phyloP scores from a whole-genome alignment of 1,284 basidiomycete species.

The Amylostereum areolatum region DNA sequence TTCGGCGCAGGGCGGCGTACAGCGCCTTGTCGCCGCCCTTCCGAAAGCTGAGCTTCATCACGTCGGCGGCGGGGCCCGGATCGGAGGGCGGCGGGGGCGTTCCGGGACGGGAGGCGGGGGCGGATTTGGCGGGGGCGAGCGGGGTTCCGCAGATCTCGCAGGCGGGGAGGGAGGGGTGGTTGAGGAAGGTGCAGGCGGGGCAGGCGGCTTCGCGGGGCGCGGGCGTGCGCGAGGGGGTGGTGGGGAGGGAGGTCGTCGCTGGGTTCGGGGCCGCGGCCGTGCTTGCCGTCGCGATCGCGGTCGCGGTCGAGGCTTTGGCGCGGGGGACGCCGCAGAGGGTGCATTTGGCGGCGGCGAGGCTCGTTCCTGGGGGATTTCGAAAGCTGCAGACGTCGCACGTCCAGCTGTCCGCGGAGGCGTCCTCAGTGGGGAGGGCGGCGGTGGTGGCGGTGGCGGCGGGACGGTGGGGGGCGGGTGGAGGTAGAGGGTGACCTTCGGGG shows the following conservation, averaged over 20 bases:
- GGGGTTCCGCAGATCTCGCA: slow-evolving; percentile 89
- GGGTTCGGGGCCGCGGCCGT: slow-evolving; percentile 18
- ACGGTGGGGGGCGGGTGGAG: no score
- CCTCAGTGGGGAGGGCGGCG: slow-evolving; percentile 12
- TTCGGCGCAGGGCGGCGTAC: slow-evolving; percentile 75
- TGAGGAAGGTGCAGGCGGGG: slow-evolving; percentile 88
- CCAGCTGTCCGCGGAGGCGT: slow-evolving; percentile 55
- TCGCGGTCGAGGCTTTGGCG: slow-evolving; percentile 14
- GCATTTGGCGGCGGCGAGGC: slow-evolving; percentile 59
- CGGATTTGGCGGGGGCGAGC: slow-evolving; percentile 39
- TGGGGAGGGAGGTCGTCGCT: slow-evolving; percentile 26
- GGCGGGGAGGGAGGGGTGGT: slow-evolving; percentile 65
- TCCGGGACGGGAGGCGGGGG: slow-evolving; percentile 50
- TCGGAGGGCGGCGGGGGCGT: slow-evolving; percentile 38
- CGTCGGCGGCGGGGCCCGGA: slow-evolving; percentile 24
- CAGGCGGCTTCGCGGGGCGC: slow-evolving; percentile 50
- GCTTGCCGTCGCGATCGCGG: slow-evolving; percentile 6
- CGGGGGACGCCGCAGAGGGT: slow-evolving; percentile 71
- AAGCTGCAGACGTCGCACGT: slow-evolving; percentile 83
- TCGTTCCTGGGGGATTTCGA: slow-evolving; percentile 68
- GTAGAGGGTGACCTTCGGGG: slow-evolving; percentile 82
- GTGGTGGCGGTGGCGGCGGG: no score
- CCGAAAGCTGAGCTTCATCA: slow-evolving; percentile 82
- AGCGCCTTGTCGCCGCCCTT: slow-evolving; percentile 86
- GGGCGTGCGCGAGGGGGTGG: slow-evolving; percentile 23